Evolutionary conservation across 345 rosid species (phyloP).

Genomic region (Clarkia xantiana): DNA sequence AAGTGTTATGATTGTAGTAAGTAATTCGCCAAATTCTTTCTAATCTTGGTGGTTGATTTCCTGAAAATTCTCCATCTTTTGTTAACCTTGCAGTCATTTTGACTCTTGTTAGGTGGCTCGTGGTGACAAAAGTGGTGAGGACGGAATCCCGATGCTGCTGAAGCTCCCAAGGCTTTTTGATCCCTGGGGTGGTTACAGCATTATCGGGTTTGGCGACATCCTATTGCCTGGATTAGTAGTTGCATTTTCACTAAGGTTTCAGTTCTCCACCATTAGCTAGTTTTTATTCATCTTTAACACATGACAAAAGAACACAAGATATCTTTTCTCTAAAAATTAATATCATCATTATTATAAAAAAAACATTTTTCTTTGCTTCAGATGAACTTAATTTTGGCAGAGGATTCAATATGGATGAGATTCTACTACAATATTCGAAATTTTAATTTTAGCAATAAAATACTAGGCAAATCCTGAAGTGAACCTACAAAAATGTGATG

Average conservation of each 20-base stretch:
- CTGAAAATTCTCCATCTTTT: no score
- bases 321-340: no score
- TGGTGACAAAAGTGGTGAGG: constrained; percentile 89
- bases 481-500: no score
- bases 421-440: no score
- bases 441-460: no score
- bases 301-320: not conserved
- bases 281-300: not conserved
- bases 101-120: constrained; percentile 91
- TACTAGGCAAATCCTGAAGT: no score
- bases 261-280: not conserved
- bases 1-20: constrained; percentile 98
- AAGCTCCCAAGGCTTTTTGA: constrained; percentile 94
- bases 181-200: constrained; percentile 99
- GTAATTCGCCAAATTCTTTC: constrained; percentile 16
- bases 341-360: no score
- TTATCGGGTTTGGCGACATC: constrained; percentile 97
- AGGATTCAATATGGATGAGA: no score
- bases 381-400: no score
- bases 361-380: no score
- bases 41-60: not conserved
- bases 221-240: constrained; percentile 84
- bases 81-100: constrained; percentile 4
- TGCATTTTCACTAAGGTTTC: constrained; percentile 85
- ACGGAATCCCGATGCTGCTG: constrained; percentile 95